Conservation (phyloP, 2,329 filamentous ascomycete species). For the Aspergillus persii region DNA sequence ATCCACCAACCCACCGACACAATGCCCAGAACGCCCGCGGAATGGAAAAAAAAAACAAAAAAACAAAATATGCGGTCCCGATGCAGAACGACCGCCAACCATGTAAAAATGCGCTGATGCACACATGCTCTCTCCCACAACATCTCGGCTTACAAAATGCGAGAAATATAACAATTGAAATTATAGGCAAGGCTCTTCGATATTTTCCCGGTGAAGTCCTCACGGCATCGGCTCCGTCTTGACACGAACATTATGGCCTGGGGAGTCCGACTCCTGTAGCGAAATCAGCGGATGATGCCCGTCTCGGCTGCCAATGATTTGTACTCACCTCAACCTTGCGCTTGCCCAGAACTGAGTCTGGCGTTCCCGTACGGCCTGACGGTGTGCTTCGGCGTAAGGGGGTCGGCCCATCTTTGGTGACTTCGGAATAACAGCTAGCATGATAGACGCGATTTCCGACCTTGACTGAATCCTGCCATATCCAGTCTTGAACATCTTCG, state of each 20-base stretch:
- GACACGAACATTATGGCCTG: conserved; percentile 37
- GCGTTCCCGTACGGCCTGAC: conserved; percentile 51
- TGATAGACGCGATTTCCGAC: conserved; percentile 82
- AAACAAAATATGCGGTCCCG: conserved; percentile 2
- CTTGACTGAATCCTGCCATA: conserved; percentile 85
- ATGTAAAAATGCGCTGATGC: conserved; percentile 13
- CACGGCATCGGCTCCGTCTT: conserved; percentile 38
- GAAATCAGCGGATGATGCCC: neutral
- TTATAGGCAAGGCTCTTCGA: no score
- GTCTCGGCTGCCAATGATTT: neutral
- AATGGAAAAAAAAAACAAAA: no score
- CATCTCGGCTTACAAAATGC: neutral
- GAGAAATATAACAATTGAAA: neutral
- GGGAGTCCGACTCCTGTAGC: conserved; percentile 33
- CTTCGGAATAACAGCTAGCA: conserved; percentile 83
- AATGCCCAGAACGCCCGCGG: neutral
- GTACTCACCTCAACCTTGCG: conserved; percentile 66
- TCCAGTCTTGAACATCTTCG: conserved; percentile 91
- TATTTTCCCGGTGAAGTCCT: neutral
- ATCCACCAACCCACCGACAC: neutral
- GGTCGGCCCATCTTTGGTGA: conserved; percentile 61
- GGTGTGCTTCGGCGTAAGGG: conserved; percentile 29
- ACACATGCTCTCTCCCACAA: neutral
- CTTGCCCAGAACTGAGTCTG: conserved; percentile 68
- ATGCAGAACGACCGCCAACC: conserved; percentile 19